These are phyloP conservation scores for Crucihimalaya himalaica DNA, from an alignment of 345 rosid genomes.

Conservation along the genomic window DNA sequence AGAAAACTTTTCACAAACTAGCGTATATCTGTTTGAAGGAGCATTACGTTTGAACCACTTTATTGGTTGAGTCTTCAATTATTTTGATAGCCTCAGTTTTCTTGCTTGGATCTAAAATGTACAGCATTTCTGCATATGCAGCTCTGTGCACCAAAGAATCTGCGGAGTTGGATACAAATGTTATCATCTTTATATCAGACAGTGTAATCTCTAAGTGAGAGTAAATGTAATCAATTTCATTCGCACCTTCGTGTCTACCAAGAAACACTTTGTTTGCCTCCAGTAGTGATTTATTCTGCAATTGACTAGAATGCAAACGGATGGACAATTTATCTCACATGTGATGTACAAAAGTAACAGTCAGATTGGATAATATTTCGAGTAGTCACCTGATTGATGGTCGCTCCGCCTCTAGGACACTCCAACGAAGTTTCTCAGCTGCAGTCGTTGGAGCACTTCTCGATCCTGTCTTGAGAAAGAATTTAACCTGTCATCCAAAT, in stretches of 20 bases:
- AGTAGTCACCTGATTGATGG: constrained; percentile 69
- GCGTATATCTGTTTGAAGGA: constrained; percentile 4
- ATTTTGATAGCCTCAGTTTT: constrained; percentile 69
- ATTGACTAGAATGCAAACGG: constrained; percentile 53
- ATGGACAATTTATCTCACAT: constrained; percentile 19
- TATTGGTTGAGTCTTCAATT: constrained; percentile 76
- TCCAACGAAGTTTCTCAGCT: constrained; percentile 82
- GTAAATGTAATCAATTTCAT: constrained; percentile 18
- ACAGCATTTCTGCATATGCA: constrained; percentile 87
- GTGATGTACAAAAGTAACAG: background rate
- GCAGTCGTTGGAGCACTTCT: constrained; percentile 65
- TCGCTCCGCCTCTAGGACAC: constrained; percentile 90
- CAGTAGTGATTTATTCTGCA: constrained; percentile 71
- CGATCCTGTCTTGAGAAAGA: constrained; percentile 71
- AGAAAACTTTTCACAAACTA: no score
- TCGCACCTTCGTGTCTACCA: constrained; percentile 67
- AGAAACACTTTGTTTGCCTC: constrained; percentile 83
- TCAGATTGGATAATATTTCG: constrained; percentile 2
- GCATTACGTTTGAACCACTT: constrained; percentile 55
- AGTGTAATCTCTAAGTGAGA: background rate
- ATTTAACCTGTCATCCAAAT: constrained; percentile 61
- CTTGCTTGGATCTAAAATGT: constrained; percentile 65
- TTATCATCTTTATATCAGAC: background rate
- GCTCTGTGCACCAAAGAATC: constrained; percentile 95
- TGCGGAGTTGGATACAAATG: constrained; percentile 36